Base-by-base conservation (phyloP, 805 yeast genomes). In the Scheffersomyces coipomensis region DNA sequence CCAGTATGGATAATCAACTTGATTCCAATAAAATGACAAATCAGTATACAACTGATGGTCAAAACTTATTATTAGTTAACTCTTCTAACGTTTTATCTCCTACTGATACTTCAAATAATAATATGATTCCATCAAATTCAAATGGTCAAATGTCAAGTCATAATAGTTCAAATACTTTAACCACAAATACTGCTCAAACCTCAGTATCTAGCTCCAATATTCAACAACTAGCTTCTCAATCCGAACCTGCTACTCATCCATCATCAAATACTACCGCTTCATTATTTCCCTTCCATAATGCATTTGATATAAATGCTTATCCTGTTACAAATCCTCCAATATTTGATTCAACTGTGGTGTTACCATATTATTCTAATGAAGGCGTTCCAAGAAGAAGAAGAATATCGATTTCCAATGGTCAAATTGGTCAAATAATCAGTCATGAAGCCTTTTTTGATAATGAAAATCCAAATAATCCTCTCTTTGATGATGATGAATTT, bases 331-430 rank as follows among this genome's bases (percentile, higher is more conserved):
- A 68, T 45, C 78, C 78, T 2, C 78, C 76, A 12, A 49, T 72
- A 22, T 64, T 70, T 44, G 78, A 72, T 44, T 61, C 71, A 4
- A 61, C 71, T 19, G 64, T 66, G 63, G 53, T 60, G 48, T 42
- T 66, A 19, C 67, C 69, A 16, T 58, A 52, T 40, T 37, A 47
- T 18, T 47, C 59, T 29, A 66, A 53, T 27, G 64, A 64, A n/a
- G 59, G 61, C 1, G 50, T 53, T 5, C 55, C 67, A 16, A 53
- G 74, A 33, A 67, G 83, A 54, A 69, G 93, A 56, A 73, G 95
- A 55, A 81, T 85, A 2, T 85, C 93, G 32, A 85, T 85, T 37
- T 83, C 91, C 9, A 85, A 85, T 61, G 95, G 95, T 52, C 95
- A 85, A 54, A 85, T 85, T 47, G 86, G 89, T 34, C 95, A 85